Conservation (phyloP, 2,329 filamentous ascomycete species). For the Furcasterigmium sp. region DNA sequence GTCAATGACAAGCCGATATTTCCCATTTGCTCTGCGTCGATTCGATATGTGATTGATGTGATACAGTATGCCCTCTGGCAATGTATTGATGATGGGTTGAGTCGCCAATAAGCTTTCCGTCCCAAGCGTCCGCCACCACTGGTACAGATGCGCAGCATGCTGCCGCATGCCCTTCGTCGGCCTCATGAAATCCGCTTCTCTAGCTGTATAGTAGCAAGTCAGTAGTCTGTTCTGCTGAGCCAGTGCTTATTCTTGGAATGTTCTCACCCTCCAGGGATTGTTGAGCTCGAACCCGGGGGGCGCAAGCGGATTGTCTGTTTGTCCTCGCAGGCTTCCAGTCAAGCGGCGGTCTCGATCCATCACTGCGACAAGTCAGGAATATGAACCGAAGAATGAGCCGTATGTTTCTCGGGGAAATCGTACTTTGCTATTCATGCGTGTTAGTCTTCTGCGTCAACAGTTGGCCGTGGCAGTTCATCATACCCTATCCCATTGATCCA, state of each 20-base stretch:
- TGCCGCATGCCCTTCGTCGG: too few relatives aligned
- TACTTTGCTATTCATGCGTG: background rate
- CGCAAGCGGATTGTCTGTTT: slow-evolving; percentile 49
- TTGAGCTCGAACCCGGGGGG: slow-evolving; percentile 57
- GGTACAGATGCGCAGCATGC: too few relatives aligned
- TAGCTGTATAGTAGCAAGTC: slow-evolving; percentile 32
- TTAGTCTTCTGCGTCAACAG: too few relatives aligned
- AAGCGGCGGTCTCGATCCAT: slow-evolving; percentile 60
- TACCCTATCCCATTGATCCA: slow-evolving; percentile 62
- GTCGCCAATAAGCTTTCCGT: too few relatives aligned
- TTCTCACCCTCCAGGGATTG: slow-evolving; percentile 58
- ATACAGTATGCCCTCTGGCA: too few relatives aligned
- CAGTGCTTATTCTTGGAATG: background rate
- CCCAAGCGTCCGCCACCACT: too few relatives aligned
- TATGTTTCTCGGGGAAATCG: slow-evolving; percentile 1
- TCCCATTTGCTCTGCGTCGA: too few relatives aligned
- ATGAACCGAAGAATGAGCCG: too few relatives aligned
- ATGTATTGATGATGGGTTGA: too few relatives aligned
- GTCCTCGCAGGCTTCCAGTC: slow-evolving; percentile 53
- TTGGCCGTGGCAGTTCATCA: background rate
- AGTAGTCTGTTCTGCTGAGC: slow-evolving; percentile 10
- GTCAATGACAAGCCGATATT: too few relatives aligned
- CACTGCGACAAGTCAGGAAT: slow-evolving; percentile 35
- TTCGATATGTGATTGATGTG: too few relatives aligned
- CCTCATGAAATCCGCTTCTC: slow-evolving; percentile 47